Evolutionary conservation across 2,329 filamentous ascomycete species (phyloP), one percentile per base, ranked within the genome.

Genomic region (Ophiocordyceps camponoti-leonardi): DNA sequence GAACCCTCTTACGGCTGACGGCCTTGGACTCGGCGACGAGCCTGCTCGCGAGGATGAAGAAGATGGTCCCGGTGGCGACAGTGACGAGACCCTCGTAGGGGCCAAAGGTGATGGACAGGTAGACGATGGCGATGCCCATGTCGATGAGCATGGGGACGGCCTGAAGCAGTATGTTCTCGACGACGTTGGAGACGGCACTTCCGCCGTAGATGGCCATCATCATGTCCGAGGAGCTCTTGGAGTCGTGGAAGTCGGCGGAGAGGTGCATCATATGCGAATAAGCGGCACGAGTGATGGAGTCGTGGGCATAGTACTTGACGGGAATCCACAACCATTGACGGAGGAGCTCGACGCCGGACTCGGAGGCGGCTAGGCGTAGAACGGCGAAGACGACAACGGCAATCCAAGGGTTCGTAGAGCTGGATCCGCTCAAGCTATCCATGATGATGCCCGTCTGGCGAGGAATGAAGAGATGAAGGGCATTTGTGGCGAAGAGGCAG

Each of bases 381-480:
- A 57, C 55, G 12, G 71, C 71, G 48, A 74, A 76, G 18, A 73
- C 58, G 19, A 68, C 49, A 2, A 77, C 70, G 22, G 74, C 68
- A 4, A 66, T 50, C 73, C 73, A 76, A 1, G 69, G 67, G 45
- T 65, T 69, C 47, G 60, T 66, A 41, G 67, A 61, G 40, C 71
- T 67, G 33, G 55, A 59, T 10, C 68, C 66, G 28, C 69, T 69
- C 20, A 93, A 64, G 49, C 75, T 75, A 54, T 92, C 77, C 50
- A 85, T 80, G 50, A 94, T 79, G 47, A 84, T 77, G 50, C 86
- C 86, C 30, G 90, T 75, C 56, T 92, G 84, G 19, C 83, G 74
- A n/a, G 86, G 86, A 30, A 86, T 77, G 40, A 93, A 64, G 14
- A 94, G 67, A 53, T 87, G 85, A 44, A 93, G 66, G 6, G 75